These are phyloP conservation scores for Excoecaria agallocha DNA, from an alignment of 345 rosid genomes.

Conservation along the genomic window DNA sequence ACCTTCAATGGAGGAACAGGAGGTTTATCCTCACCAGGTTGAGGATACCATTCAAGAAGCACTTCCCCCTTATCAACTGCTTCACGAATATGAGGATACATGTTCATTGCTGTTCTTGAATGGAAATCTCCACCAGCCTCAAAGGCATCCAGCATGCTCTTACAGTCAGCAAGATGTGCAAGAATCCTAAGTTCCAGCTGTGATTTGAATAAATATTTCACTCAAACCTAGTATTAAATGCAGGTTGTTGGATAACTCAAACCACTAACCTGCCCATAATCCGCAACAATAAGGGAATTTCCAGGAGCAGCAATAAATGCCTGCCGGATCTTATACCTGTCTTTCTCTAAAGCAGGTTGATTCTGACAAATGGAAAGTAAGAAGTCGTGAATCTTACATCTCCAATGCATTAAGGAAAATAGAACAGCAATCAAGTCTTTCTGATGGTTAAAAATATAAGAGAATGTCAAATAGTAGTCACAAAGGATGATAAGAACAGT, in stretches of 20 bases:
- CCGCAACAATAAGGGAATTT: conserved; percentile 93
- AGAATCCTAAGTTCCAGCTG: conserved; percentile 98
- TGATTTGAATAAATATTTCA: conserved; percentile 26
- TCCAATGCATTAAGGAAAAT: neutral
- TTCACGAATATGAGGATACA: conserved; percentile 86
- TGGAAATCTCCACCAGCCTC: conserved; percentile 98
- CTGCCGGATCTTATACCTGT: conserved; percentile 93
- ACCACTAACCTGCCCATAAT: conserved; percentile 86
- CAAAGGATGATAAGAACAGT: neutral
- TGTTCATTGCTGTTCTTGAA: conserved; percentile 97
- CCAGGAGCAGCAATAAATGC: conserved; percentile 93
- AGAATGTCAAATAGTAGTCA: neutral
- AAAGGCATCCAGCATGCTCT: conserved; percentile 97
- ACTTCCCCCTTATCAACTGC: conserved; percentile 71
- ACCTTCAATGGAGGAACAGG: conserved; percentile 96
- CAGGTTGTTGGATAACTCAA: conserved; percentile 14
- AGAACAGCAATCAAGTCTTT: conserved; percentile 1
- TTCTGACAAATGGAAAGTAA: conserved; percentile 46
- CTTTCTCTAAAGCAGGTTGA: conserved; percentile 99
- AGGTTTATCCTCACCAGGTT: conserved; percentile 91
- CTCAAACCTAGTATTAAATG: conserved; percentile 16
- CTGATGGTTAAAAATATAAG: neutral
- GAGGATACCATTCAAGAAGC: conserved; percentile 91
- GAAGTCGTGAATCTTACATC: conserved; percentile 1
- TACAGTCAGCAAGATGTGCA: conserved; percentile 88